Evolutionary conservation across 148 eudicot species (phyloP).

Genomic region (Vaccinium corymbosum): DNA sequence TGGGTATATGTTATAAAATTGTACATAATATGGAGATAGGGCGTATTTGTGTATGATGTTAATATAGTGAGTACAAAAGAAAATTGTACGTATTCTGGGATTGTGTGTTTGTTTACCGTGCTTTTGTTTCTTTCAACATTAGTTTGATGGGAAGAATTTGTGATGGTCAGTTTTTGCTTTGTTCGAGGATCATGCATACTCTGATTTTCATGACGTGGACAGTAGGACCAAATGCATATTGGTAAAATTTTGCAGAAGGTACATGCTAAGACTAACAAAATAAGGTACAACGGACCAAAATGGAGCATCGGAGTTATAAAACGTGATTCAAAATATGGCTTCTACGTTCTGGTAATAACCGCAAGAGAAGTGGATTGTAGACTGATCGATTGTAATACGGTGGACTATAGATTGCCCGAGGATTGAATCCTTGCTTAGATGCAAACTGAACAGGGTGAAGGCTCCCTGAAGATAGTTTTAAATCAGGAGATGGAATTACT

Average conservation of each 20-base stretch:
- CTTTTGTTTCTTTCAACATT: not conserved
- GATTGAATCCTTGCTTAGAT: not conserved
- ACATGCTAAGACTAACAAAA: not conserved
- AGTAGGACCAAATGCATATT: not conserved
- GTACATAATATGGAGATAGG: not conserved
- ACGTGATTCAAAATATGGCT: not conserved
- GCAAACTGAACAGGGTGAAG: not conserved
- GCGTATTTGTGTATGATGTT: not conserved
- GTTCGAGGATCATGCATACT: not conserved
- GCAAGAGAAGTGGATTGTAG: not conserved
- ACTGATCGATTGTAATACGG: not conserved
- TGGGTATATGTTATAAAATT: not conserved
- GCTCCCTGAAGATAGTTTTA: too few relatives aligned
- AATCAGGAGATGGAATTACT: too few relatives aligned
- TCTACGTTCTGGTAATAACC: not conserved
- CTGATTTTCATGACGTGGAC: not conserved
- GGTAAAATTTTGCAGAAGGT: not conserved
- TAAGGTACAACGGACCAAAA: not conserved
- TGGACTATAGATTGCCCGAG: not conserved
- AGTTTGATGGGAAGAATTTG: slow-evolving; percentile 2
- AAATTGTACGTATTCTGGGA: not conserved
- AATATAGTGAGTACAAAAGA: not conserved
- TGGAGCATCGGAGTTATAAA: not conserved
- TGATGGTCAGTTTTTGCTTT: not conserved
- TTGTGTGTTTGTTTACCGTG: not conserved